Conservation (phyloP, 164 flowering plant genomes). For the Aristolochia contorta region DNA sequence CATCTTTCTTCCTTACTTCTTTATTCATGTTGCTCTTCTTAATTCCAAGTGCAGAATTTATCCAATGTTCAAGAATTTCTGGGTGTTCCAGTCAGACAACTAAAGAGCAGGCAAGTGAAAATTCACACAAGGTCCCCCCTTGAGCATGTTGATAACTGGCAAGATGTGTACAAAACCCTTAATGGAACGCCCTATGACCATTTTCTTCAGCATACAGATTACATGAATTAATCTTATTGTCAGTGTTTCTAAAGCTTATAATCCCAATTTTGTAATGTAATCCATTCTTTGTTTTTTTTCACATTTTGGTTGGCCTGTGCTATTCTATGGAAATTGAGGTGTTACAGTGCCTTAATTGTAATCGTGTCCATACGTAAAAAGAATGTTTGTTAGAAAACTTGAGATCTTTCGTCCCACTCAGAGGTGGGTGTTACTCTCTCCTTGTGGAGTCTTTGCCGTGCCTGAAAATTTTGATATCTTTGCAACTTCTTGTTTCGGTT, state of each 20-base stretch:
- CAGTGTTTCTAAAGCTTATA: not conserved
- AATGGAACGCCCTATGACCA: slow-evolving; percentile 48
- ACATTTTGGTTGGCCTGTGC: no score
- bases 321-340: no score
- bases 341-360: no score
- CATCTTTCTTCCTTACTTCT: not conserved
- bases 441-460: no score
- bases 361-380: no score
- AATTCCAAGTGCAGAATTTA: slow-evolving; percentile 34
- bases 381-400: no score
- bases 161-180: slow-evolving; percentile 47
- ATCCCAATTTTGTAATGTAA: not conserved
- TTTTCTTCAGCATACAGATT: slow-evolving; percentile 26
- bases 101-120: slow-evolving; percentile 70
- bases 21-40: not conserved
- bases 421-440: no score
- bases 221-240: not conserved
- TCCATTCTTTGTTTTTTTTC: no score
- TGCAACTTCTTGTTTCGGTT: no score
- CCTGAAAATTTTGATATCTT: no score
- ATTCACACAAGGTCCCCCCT: slow-evolving; percentile 56
- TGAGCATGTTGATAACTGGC: slow-evolving; percentile 62
- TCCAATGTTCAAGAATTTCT: slow-evolving; percentile 53
- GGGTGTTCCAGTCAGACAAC: slow-evolving; percentile 36
- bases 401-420: no score